Conservation (phyloP, 2,329 filamentous ascomycete genomes). For the Dactylellina sp. region DNA sequence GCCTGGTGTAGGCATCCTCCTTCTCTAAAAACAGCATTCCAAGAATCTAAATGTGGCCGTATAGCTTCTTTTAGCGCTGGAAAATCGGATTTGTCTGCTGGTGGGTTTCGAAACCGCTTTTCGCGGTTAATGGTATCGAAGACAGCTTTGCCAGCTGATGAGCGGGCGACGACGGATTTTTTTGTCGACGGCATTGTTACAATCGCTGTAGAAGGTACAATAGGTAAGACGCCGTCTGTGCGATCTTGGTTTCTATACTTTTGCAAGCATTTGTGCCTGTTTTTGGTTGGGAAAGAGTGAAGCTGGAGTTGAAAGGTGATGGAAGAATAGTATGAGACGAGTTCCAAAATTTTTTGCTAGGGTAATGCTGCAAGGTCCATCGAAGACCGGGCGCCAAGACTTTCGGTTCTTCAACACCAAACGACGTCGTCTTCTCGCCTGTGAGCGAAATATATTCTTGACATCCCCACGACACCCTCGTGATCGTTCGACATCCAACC, state of each 20-base stretch:
- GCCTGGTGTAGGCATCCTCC: conserved; percentile 80
- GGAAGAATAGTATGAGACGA: not conserved
- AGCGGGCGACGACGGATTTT: conserved; percentile 52
- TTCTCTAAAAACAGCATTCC: conserved; percentile 86
- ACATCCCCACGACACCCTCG: conserved; percentile 21
- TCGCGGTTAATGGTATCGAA: conserved; percentile 89
- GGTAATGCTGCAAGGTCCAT: conserved; percentile 39
- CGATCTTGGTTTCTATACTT: conserved; percentile 33
- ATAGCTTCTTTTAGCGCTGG: conserved; percentile 87
- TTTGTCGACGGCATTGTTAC: conserved; percentile 51
- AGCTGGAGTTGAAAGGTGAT: conserved; percentile 13
- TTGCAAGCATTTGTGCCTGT: conserved; percentile 33
- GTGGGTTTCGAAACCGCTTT: conserved; percentile 87
- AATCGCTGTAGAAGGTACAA: not conserved
- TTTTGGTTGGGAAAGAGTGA: conserved; percentile 19
- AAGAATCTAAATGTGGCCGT: conserved; percentile 91
- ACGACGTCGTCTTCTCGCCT: conserved; percentile 34
- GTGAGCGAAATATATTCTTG: conserved; percentile 41
- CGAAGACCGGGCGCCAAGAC: conserved; percentile 42
- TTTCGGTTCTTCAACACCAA: conserved; percentile 30
- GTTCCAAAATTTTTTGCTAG: conserved; percentile 49
- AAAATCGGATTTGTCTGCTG: conserved; percentile 86
- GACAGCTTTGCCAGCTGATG: conserved; percentile 53
- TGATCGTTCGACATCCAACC: conserved; percentile 15
- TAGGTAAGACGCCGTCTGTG: conserved; percentile 22